These are phyloP conservation scores for Puccinia horiana DNA, from an alignment of 1,284 basidiomycete species.

Conservation along the genomic window DNA sequence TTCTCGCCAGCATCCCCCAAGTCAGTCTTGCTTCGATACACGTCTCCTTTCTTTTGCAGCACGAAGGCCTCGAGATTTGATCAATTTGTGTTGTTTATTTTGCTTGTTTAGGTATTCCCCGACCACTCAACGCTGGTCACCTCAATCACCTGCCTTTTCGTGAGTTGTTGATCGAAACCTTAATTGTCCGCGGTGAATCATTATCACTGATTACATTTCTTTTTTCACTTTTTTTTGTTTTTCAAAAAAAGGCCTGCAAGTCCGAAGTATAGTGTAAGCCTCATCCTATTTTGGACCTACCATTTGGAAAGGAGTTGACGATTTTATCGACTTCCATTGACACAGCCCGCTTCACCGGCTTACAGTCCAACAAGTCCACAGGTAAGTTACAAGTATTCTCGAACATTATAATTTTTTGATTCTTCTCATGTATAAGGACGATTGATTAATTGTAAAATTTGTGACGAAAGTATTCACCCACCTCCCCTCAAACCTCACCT, in stretches of 20 bases:
- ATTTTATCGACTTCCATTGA: constrained; percentile 55
- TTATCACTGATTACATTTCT: background rate
- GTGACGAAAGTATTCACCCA: constrained; percentile 78
- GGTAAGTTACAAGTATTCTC: constrained; percentile 27
- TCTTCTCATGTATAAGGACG: constrained; percentile 53
- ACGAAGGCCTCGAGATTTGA: background rate
- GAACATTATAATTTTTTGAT: constrained; percentile 56
- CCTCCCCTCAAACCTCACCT: constrained; percentile 51
- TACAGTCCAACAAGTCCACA: constrained; percentile 52
- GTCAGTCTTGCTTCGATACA: background rate
- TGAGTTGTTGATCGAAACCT: constrained; percentile 4
- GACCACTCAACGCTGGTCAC: constrained; percentile 48
- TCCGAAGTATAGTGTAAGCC: constrained; percentile 51
- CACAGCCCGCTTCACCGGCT: constrained; percentile 59
- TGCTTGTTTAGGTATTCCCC: constrained; percentile 37
- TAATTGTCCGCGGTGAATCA: background rate
- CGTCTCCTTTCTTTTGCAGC: background rate
- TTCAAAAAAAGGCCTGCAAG: constrained; percentile 42
- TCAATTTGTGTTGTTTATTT: background rate
- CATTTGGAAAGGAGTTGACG: constrained; percentile 48
- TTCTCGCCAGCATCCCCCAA: constrained; percentile 51
- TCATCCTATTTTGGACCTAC: constrained; percentile 1
- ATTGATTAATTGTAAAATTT: constrained; percentile 69
- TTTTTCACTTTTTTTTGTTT: background rate
- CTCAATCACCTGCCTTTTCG: constrained; percentile 50